These are phyloP conservation scores for Aspergillus uvarum DNA, from an alignment of 2,329 filamentous ascomycete genomes.

Conservation along the genomic window DNA sequence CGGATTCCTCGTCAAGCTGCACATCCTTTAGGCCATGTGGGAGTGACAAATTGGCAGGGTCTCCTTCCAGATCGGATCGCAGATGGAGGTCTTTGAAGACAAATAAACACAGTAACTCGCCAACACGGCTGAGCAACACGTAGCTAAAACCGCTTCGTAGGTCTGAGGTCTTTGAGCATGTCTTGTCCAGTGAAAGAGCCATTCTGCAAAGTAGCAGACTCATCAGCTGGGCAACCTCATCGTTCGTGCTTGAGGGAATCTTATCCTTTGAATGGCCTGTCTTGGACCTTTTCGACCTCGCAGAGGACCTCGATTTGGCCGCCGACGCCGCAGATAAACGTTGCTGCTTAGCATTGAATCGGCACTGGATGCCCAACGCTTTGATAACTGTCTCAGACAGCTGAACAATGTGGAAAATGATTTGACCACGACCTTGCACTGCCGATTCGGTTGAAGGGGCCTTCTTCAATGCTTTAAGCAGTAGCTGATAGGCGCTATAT, in stretches of 20 bases:
- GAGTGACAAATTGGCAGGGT: slow-evolving; percentile 27
- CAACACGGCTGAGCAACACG: slow-evolving; percentile 39
- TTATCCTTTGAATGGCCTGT: neutral
- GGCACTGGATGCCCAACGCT: slow-evolving; percentile 28
- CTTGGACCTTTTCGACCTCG: slow-evolving; percentile 12
- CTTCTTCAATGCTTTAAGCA: slow-evolving; percentile 31
- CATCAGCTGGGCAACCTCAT: slow-evolving; percentile 24
- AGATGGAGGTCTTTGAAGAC: slow-evolving; percentile 38
- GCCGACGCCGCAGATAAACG: neutral
- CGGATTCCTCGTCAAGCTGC: slow-evolving; percentile 22
- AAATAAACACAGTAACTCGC: slow-evolving; percentile 40
- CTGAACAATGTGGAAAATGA: slow-evolving; percentile 36
- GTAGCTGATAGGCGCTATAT: slow-evolving; percentile 26
- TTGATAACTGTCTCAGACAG: slow-evolving; percentile 34
- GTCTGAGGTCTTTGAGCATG: slow-evolving; percentile 27
- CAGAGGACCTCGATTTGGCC: slow-evolving; percentile 17
- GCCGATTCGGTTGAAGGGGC: slow-evolving; percentile 19
- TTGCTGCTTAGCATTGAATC: slow-evolving; percentile 13
- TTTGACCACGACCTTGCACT: slow-evolving; percentile 18
- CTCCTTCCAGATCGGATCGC: slow-evolving; percentile 25
- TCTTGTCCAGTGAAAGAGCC: slow-evolving; percentile 29
- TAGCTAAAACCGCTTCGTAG: slow-evolving; percentile 46
- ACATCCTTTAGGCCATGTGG: slow-evolving; percentile 34
- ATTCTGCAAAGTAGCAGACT: slow-evolving; percentile 31
- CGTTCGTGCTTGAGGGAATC: slow-evolving; percentile 2